A percentile compares a stretch with the other conserved stretches of the same genome.
Evolutionary conservation across 257 asterid species (phyloP).

Genomic region (Misopates orontium): DNA sequence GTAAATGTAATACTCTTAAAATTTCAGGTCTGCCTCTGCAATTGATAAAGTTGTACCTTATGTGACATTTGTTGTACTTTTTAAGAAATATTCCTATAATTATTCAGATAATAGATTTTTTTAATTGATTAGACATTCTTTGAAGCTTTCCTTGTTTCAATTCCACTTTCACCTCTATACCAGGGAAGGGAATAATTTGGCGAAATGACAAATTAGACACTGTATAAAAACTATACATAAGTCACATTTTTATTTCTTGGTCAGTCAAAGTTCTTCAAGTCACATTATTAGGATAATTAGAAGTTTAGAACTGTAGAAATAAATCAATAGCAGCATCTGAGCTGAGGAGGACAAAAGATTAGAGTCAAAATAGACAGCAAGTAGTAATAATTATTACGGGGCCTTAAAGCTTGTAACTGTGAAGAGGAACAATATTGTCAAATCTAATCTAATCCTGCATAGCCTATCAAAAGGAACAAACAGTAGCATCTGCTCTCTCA

Average conservation of each 20-base stretch:
- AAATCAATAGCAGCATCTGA: not conserved
- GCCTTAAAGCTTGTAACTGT: not conserved
- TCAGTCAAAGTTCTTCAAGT: not conserved
- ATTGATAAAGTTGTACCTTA: too few species aligned
- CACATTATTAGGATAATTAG: not conserved
- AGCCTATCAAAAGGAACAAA: slow-evolving; percentile 47
- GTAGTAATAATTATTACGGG: not conserved
- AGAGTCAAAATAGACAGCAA: slow-evolving; percentile 3
- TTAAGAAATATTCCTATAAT: too few species aligned
- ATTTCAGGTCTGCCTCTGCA: too few species aligned
- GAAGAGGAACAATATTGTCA: slow-evolving; percentile 25
- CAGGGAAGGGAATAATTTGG: not conserved
- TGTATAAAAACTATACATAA: not conserved
- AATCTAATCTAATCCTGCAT: slow-evolving; percentile 37
- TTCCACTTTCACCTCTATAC: not conserved
- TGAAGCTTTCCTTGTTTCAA: not conserved
- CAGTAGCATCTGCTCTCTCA: slow-evolving; percentile 25
- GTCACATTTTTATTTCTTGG: not conserved
- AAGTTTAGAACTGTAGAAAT: not conserved
- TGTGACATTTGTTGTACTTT: too few species aligned
- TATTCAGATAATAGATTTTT: too few species aligned
- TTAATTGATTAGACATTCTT: not conserved
- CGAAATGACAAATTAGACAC: not conserved
- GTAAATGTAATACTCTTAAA: too few species aligned
- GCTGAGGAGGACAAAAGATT: not conserved